A percentile compares a stretch with the other conserved stretches of the same genome.
Evolutionary conservation across 768 basidiomycete species (phyloP).

Genomic region (Coprinopsis marcescibilis): DNA sequence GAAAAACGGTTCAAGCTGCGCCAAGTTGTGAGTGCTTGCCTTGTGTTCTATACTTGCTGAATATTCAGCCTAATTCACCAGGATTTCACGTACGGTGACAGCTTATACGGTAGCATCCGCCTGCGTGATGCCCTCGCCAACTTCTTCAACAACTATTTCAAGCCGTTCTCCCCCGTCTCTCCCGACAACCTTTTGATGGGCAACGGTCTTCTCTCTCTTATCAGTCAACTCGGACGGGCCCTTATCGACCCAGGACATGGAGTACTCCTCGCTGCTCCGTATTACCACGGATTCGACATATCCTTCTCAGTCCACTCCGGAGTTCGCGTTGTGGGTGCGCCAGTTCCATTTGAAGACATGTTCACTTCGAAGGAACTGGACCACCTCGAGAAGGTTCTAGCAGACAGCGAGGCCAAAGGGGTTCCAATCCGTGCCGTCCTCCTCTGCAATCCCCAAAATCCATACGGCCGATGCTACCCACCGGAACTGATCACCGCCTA

Average conservation of each 20-base stretch:
- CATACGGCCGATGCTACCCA: conserved; percentile 18
- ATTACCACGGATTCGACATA: conserved; percentile 17
- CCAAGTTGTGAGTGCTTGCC: conserved; percentile 7
- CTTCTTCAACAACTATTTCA: conserved; percentile 14
- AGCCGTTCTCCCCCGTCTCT: conserved; percentile 8
- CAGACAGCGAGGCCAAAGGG: conserved; percentile 12
- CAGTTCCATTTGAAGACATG: conserved; percentile 8
- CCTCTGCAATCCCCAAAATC: conserved; percentile 27
- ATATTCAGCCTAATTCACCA: conserved; percentile 1
- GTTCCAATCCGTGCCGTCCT: conserved; percentile 19
- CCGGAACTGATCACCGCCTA: conserved; percentile 18
- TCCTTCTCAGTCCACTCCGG: conserved; percentile 6
- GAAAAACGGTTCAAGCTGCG: conserved; percentile 9
- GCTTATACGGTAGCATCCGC: conserved; percentile 9
- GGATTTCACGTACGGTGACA: conserved; percentile 18
- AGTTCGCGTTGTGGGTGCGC: conserved; percentile 9
- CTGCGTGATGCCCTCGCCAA: conserved; percentile 12
- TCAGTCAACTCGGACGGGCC: conserved; percentile 10
- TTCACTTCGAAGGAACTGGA: conserved; percentile 14
- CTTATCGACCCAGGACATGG: conserved; percentile 15
- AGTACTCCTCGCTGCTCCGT: conserved; percentile 15
- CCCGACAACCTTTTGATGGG: conserved; percentile 13
- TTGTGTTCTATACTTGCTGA: too few species aligned
- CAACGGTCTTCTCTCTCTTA: conserved; percentile 12
- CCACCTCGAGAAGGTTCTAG: conserved; percentile 16